These are phyloP conservation scores for Amauroascus verrucosus DNA, from an alignment of 2,329 filamentous ascomycete genomes.

Conservation along the genomic window DNA sequence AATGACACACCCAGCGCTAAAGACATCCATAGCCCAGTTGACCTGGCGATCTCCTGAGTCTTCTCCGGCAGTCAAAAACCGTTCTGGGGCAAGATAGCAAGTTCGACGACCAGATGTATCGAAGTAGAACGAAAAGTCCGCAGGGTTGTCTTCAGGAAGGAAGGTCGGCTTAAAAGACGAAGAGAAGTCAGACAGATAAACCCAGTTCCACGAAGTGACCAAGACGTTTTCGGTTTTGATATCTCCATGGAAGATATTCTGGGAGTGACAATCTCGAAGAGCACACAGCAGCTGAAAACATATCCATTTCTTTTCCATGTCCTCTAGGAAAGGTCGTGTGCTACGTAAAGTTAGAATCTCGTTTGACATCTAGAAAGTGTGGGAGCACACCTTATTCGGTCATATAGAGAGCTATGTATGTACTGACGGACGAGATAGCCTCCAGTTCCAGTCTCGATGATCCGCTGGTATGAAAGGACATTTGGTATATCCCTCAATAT, in stretches of 20 bases:
- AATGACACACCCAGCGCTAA: conserved; percentile 93
- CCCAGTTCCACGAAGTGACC: conserved; percentile 98
- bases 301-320: conserved; percentile 98
- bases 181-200: conserved; percentile 95
- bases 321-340: conserved; percentile 89
- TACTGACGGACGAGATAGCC: conserved; percentile 92
- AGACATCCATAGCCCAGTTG: conserved; percentile 97
- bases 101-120: conserved; percentile 84
- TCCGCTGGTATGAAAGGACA: conserved; percentile 77
- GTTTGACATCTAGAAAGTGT: not conserved
- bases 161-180: conserved; percentile 90
- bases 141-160: conserved; percentile 90
- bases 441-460: conserved; percentile 82
- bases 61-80: conserved; percentile 66
- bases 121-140: conserved; percentile 96
- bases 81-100: conserved; percentile 89
- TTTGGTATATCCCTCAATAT: conserved; percentile 76
- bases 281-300: conserved; percentile 91
- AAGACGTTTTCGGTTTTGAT: conserved; percentile 97
- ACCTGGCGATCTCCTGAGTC: conserved; percentile 53
- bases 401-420: conserved; percentile 92
- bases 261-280: conserved; percentile 78
- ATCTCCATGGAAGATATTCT: conserved; percentile 88
- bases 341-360: conserved; percentile 40
- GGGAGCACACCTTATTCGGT: conserved; percentile 57